These are phyloP conservation scores for Hydrangea macrophylla DNA, from an alignment of 148 eudicot genomes.

Conservation along the genomic window DNA sequence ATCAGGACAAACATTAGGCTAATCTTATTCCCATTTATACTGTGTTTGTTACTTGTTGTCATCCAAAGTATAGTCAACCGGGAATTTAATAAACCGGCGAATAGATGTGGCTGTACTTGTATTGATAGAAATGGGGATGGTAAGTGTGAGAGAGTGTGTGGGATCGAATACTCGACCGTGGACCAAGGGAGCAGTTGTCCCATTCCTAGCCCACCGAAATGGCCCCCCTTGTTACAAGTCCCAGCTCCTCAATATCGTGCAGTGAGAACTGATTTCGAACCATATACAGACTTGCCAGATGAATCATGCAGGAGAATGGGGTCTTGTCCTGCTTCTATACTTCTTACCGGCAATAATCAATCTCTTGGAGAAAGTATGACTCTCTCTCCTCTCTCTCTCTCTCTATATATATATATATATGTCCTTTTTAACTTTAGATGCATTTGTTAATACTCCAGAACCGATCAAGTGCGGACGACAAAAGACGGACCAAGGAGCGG, in stretches of 20 bases:
- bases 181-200: constrained; percentile 47
- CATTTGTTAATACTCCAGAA: no score
- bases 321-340: constrained; percentile 60
- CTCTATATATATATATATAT: no score
- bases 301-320: constrained; percentile 61
- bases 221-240: constrained; percentile 74
- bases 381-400: not conserved
- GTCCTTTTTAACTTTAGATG: no score
- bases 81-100: constrained; percentile 46
- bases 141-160: constrained; percentile 48
- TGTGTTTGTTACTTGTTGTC: constrained; percentile 51
- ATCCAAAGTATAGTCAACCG: constrained; percentile 50
- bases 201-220: constrained; percentile 56
- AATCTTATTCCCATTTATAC: constrained; percentile 50
- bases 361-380: constrained; percentile 53
- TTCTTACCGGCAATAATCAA: constrained; percentile 64
- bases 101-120: constrained; percentile 67
- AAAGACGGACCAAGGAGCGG: no score
- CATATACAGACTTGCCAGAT: constrained; percentile 47
- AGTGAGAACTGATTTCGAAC: constrained; percentile 34
- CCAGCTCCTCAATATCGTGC: constrained; percentile 63
- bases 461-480: no score
- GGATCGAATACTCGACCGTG: constrained; percentile 55
- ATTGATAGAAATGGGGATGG: constrained; percentile 41
- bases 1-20: constrained; percentile 47